Evolutionary conservation across 495 filamentous ascomycete genomes (phyloP), one percentile per base, ranked within the genome.

Genomic region (Aspergillus panamensis): DNA sequence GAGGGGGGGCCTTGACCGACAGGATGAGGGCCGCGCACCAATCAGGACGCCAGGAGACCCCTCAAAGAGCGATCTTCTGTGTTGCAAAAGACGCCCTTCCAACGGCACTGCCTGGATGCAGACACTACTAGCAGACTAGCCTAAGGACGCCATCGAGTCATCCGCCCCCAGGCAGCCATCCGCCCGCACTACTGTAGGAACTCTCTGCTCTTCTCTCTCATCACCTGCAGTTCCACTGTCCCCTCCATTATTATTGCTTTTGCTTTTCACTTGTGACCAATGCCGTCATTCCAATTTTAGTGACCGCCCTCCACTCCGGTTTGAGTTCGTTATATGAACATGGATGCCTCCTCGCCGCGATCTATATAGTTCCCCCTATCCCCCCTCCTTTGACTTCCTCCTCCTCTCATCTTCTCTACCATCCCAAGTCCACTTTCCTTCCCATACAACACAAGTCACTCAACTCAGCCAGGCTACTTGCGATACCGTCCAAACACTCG

Each of bases 251-350:
- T 53, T 52, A 31, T 37, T 30, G 19, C n/a, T n/a, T n/a, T n/a
- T 35, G 6, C 2, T 21, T 52, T 51, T 52, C 42, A 51, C 60
- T 48, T 55, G 44, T 62, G 56, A 62, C 51, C 55, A 62, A 56
- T 59, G 56, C 61, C 51, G 56, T 57, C 56, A 62, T 56, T 57
- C 53, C 43, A 48, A 37, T 48, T 55, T 31, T 48, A 48, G 53
- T 32, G 30, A 20, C 20, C 13, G 19, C n/a, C 14, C 37, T 17
- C n/a, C 21, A 14, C 30, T 19, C 29, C 40, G 32, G 48, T 37
- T 44, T 25, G 51, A 31, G 35, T 8, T 16, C 25, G 25, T 25
- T 25, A 25, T 25, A 25, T 44, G n/a, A 57, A 61, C 32, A 45
- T 57, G 53, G 59, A 37, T 57, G 59, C 53, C 56, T 53, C 51